These are phyloP conservation scores for Collybiopsis luxurians DNA, from an alignment of 768 basidiomycete genomes.

Conservation along the genomic window DNA sequence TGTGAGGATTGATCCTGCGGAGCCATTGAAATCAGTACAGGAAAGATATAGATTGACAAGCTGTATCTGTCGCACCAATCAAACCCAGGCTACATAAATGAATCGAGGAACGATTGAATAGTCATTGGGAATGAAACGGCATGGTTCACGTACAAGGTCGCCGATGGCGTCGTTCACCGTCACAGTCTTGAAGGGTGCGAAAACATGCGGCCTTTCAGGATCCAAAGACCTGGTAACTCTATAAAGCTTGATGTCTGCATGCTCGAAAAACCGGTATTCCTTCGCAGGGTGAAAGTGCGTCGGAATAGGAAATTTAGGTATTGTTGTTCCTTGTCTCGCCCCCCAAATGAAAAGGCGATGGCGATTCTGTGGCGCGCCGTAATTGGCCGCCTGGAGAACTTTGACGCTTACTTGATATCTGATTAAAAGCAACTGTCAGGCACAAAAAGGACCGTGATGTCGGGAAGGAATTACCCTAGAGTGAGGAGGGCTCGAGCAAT, in stretches of 20 bases:
- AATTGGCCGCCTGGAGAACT: slow-evolving; percentile 65
- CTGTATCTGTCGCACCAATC: slow-evolving; percentile 51
- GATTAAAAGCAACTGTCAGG: not conserved
- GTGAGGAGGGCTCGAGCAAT: slow-evolving; percentile 56
- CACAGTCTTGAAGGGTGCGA: slow-evolving; percentile 58
- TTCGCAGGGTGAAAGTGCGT: slow-evolving; percentile 46
- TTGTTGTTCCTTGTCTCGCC: slow-evolving; percentile 49
- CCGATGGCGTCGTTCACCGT: slow-evolving; percentile 65
- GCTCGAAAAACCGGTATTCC: slow-evolving; percentile 41
- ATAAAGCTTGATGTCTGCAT: slow-evolving; percentile 26
- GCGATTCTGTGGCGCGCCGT: slow-evolving; percentile 71
- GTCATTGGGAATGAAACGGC: too few species aligned
- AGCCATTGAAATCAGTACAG: not conserved
- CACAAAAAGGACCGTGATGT: not conserved
- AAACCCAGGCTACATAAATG: slow-evolving; percentile 49
- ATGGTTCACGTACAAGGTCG: slow-evolving; percentile 58
- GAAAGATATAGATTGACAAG: not conserved
- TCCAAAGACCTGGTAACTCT: slow-evolving; percentile 44
- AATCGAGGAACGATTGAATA: too few species aligned
- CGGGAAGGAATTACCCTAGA: slow-evolving; percentile 49
- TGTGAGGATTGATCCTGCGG: slow-evolving; percentile 58
- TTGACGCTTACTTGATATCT: slow-evolving; percentile 69
- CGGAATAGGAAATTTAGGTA: slow-evolving; percentile 66
- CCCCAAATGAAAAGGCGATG: slow-evolving; percentile 68
- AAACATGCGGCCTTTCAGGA: slow-evolving; percentile 31